These are phyloP conservation scores for Globisporangium rhizosaccharum DNA, from an alignment of 352 stramenopile genomes.

Conservation along the genomic window DNA sequence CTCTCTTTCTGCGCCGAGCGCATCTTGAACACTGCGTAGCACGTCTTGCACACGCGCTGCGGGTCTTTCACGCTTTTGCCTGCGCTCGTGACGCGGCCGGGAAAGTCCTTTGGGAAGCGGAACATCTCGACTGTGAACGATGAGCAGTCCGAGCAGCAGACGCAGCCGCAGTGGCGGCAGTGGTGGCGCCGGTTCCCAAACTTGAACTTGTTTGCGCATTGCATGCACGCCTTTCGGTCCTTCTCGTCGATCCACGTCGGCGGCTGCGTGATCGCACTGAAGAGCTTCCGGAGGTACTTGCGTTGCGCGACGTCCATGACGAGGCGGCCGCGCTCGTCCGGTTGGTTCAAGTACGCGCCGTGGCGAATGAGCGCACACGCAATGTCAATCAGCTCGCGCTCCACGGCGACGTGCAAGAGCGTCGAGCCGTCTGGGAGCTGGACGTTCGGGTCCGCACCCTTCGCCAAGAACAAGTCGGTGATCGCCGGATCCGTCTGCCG, in stretches of 20 bases:
- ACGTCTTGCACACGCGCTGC: slow-evolving; percentile 80
- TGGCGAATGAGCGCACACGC: slow-evolving; percentile 65
- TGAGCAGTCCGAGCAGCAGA: slow-evolving; percentile 84
- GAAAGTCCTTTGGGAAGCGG: slow-evolving; percentile 83
- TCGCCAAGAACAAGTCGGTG: slow-evolving; percentile 60
- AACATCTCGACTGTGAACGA: slow-evolving; percentile 74
- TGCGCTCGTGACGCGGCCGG: slow-evolving; percentile 47
- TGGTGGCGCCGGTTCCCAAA: slow-evolving; percentile 78
- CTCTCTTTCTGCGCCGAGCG: slow-evolving; percentile 74
- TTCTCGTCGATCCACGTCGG: slow-evolving; percentile 82
- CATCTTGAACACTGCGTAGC: slow-evolving; percentile 84
- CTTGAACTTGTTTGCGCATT: slow-evolving; percentile 67
- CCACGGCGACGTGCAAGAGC: slow-evolving; percentile 75
- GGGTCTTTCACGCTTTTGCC: slow-evolving; percentile 73
- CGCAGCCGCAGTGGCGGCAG: slow-evolving; percentile 79
- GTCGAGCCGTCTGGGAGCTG: slow-evolving; percentile 74
- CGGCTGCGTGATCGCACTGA: slow-evolving; percentile 68
- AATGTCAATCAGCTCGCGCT: slow-evolving; percentile 79
- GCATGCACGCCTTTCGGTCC: slow-evolving; percentile 63
- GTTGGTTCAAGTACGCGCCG: slow-evolving; percentile 66
- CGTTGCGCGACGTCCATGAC: slow-evolving; percentile 75
- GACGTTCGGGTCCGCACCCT: slow-evolving; percentile 67
- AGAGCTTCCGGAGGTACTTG: slow-evolving; percentile 80
- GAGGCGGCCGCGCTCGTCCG: slow-evolving; percentile 64
- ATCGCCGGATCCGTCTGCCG: slow-evolving; percentile 79